Percentiles rank a stretch among this genome's conserved stretches.
Evolutionary conservation across 768 basidiomycete species (phyloP).

Genomic region (Lactifluus piperatus): DNA sequence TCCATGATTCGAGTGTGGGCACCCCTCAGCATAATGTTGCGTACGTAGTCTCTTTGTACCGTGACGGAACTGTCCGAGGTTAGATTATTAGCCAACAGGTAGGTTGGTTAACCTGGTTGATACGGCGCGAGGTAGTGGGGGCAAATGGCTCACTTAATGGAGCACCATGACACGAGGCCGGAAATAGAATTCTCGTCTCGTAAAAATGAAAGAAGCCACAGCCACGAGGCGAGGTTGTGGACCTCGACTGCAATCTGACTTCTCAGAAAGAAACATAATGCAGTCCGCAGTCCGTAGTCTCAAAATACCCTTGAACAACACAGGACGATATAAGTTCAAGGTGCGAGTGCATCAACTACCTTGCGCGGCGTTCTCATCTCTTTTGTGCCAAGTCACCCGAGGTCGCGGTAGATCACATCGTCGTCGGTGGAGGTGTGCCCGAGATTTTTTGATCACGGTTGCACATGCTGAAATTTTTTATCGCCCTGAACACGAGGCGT

Average conservation of each 20-base stretch:
- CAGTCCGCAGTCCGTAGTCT: conserved; percentile 25
- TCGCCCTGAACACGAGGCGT: conserved; percentile 41
- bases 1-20: too few relatives aligned
- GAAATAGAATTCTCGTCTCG: too few relatives aligned
- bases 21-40: too few relatives aligned
- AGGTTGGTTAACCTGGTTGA: too few relatives aligned
- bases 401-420: conserved; percentile 67
- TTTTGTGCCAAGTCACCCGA: conserved; percentile 46
- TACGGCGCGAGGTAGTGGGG: too few relatives aligned
- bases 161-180: too few relatives aligned
- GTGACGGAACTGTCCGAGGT: too few relatives aligned
- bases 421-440: conserved; percentile 73
- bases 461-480: background rate
- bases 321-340: conserved; percentile 53
- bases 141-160: too few relatives aligned
- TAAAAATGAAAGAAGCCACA: too few relatives aligned
- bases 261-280: background rate
- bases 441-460: background rate
- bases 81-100: too few relatives aligned
- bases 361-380: background rate
- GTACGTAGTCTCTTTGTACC: too few relatives aligned
- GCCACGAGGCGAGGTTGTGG: background rate
- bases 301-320: conserved; percentile 51
- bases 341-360: conserved; percentile 26
- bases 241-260: too few relatives aligned